These are phyloP conservation scores for Aspergillus neoniger DNA, from an alignment of 2,329 filamentous ascomycete species.

Conservation along the genomic window DNA sequence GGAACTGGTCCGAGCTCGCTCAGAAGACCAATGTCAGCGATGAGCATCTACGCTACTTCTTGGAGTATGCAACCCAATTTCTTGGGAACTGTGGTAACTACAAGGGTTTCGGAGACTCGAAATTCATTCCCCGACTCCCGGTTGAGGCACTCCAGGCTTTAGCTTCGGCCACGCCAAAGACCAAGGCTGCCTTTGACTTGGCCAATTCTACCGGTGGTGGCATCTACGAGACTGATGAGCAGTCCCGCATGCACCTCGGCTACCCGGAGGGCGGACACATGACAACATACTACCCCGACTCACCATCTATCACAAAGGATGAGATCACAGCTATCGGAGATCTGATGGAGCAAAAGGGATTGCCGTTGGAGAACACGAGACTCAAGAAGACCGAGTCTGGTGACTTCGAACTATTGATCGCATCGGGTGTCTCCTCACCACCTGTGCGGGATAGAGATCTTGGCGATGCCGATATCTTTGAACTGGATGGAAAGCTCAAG, in stretches of 20 bases:
- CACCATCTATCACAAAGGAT: constrained; percentile 69
- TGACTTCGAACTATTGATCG: constrained; percentile 72
- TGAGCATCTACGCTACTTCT: constrained; percentile 66
- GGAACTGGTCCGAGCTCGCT: constrained; percentile 70
- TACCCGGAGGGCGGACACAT: constrained; percentile 74
- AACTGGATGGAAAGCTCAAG: constrained; percentile 61
- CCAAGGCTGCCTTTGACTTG: constrained; percentile 65
- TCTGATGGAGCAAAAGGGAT: constrained; percentile 70
- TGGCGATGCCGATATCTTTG: constrained; percentile 64
- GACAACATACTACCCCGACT: constrained; percentile 81
- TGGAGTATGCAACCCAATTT: constrained; percentile 78
- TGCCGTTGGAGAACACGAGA: constrained; percentile 75
- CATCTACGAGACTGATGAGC: constrained; percentile 68
- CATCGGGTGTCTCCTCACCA: constrained; percentile 64
- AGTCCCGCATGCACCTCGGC: constrained; percentile 71
- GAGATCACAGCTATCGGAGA: constrained; percentile 74
- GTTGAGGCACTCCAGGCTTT: constrained; percentile 66
- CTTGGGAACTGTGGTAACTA: constrained; percentile 82
- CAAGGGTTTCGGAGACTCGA: constrained; percentile 83
- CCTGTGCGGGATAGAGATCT: constrained; percentile 67
- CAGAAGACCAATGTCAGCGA: constrained; percentile 65
- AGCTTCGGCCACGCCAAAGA: constrained; percentile 60
- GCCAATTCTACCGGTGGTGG: constrained; percentile 61
- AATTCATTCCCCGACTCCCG: constrained; percentile 74
- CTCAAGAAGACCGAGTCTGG: constrained; percentile 66